Base-by-base conservation (phyloP, 2,329 filamentous ascomycete species). In the Cercospora beticola region DNA sequence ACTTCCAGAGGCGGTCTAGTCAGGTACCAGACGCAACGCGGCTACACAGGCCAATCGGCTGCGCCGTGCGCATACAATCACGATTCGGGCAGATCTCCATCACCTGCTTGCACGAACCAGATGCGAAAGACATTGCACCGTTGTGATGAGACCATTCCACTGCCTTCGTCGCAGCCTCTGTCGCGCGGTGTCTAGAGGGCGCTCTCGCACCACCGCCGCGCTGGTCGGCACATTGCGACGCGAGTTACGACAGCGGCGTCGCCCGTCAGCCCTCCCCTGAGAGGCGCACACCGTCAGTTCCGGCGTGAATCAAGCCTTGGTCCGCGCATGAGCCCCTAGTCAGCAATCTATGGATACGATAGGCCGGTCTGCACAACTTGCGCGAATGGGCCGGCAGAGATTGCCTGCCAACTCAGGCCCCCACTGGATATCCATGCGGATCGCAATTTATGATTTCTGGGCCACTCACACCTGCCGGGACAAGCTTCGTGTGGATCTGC, bases 371-470 rank as follows among this genome's bases (percentile, higher is more conserved):
- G 30, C 59, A 52, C 30, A 26, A 14, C 30, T 23, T 36, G 43
- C 21, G 58, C 58, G 31, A 60, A 33, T 18, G 31, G 58, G 58
- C 61, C 43, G 46, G 14, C 40, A 63, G 28, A 56, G 28, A 56
- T 64, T 57, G 62, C 60, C 65, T 67, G 65, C 46, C 66, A 64
- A 64, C 61, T 52, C 60, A 64, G 9, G 21, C 31, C 26, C 43
- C 60, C 60, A 58, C 60, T 33, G 46, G 26, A 21, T 16, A 60
- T 52, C 61, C 61, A 49, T 40, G 66, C 60, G 62, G 26, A 68
- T 68, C 62, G 66, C 62, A 68, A 68, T 68, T 62, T 65, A 23
- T 52, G 46, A 21, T 28, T 30, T 46, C 56, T 23, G 36, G 28
- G 46, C 66, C 66, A 68, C 40, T 64, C 26, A 62, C 26, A 43